Conservation (phyloP, 495 filamentous ascomycete species). For the Filosporella fistucella region DNA sequence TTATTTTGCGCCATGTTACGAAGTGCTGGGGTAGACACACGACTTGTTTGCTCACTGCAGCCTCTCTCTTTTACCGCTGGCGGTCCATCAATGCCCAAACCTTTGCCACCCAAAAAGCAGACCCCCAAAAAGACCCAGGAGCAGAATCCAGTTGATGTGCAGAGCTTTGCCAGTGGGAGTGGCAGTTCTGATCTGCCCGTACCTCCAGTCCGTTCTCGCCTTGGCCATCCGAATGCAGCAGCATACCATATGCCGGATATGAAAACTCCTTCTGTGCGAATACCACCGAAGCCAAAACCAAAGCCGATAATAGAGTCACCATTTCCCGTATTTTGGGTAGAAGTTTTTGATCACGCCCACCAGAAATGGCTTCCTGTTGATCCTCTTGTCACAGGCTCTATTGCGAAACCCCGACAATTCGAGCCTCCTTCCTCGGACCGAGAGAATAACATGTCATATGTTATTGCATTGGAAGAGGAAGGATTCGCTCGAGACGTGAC, state of each 20-base stretch:
- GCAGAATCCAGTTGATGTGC: conserved; percentile 3
- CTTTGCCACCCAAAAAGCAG: conserved; percentile 8
- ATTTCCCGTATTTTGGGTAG: conserved; percentile 89
- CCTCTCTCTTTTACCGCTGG: conserved; percentile 66
- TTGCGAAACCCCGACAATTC: conserved; percentile 64
- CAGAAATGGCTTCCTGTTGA: conserved; percentile 93
- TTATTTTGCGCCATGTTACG: conserved; percentile 85
- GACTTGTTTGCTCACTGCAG: conserved; percentile 91
- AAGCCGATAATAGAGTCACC: conserved; percentile 53
- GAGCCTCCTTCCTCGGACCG: conserved; percentile 76
- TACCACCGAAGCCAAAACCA: conserved; percentile 27
- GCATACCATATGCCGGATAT: conserved; percentile 23
- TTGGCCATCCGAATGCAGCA: conserved; percentile 25
- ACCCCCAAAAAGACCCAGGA: not conserved
- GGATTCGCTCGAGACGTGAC: conserved; percentile 76
- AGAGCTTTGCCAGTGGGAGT: conserved; percentile 10
- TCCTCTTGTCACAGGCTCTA: conserved; percentile 71
- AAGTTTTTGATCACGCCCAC: conserved; percentile 75
- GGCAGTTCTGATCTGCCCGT: not conserved
- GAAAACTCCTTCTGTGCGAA: conserved; percentile 16
- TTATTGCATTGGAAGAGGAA: conserved; percentile 76
- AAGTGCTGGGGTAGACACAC: conserved; percentile 69
- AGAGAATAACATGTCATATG: conserved; percentile 75
- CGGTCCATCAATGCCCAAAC: conserved; percentile 29
- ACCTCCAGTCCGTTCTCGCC: conserved; percentile 19